phyloP scores from a whole-genome alignment of 805 yeast genomes.

The Candida tammaniensis region DNA sequence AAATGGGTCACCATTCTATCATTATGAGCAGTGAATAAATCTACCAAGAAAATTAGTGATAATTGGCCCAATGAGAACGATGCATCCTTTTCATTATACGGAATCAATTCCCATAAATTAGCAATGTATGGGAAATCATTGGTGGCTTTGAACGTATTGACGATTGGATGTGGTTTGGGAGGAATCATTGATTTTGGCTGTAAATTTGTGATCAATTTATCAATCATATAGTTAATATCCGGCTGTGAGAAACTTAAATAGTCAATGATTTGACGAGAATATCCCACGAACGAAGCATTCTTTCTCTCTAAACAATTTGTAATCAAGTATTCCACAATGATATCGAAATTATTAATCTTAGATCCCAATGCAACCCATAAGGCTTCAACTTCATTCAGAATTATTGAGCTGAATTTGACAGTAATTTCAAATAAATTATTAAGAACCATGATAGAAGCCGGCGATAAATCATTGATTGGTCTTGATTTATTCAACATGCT shows the following conservation, averaged over 20 bases:
- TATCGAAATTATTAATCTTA: conserved; percentile 65
- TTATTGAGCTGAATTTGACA: conserved; percentile 64
- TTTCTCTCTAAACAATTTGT: conserved; percentile 66
- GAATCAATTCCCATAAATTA: conserved; percentile 57
- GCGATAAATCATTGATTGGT: conserved; percentile 18
- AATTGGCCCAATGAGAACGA: conserved; percentile 86
- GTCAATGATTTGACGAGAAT: conserved; percentile 77
- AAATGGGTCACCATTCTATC: conserved; percentile 59
- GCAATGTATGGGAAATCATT: conserved; percentile 69
- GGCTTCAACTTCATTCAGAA: conserved; percentile 88
- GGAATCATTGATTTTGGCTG: conserved; percentile 93
- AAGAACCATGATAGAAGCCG: conserved; percentile 61
- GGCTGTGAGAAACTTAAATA: conserved; percentile 59
- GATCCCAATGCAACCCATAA: conserved; percentile 93
- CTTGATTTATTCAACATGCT: background rate
- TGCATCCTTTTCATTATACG: conserved; percentile 58
- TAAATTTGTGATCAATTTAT: conserved; percentile 63
- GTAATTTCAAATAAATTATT: conserved; percentile 83
- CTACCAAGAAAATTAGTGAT: conserved; percentile 81
- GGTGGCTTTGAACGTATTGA: conserved; percentile 4
- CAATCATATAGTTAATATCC: conserved; percentile 48
- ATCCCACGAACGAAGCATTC: conserved; percentile 71
- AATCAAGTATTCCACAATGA: conserved; percentile 68
- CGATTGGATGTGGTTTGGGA: conserved; percentile 31
- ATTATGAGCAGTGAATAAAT: conserved; percentile 64